These are phyloP conservation scores for Coniosporium tulheliwenetii DNA, from an alignment of 2,329 filamentous ascomycete genomes.

Conservation along the genomic window DNA sequence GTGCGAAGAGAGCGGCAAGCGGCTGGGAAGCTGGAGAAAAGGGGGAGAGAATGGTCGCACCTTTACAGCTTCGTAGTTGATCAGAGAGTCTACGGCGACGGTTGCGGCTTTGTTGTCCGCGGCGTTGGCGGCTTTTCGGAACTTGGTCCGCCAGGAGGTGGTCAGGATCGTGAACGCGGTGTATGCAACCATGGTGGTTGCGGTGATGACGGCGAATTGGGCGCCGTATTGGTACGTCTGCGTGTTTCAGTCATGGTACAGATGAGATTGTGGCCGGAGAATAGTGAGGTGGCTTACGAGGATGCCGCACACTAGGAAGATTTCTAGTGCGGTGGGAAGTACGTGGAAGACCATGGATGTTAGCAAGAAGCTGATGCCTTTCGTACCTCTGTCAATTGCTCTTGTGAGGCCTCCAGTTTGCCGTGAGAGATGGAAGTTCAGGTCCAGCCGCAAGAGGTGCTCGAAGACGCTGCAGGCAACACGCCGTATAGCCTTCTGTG, in stretches of 20 bases:
- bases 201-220: slow-evolving; percentile 83
- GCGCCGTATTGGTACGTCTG: slow-evolving; percentile 85
- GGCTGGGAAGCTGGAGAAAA: too few relatives aligned
- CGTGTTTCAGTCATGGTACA: not conserved
- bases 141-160: slow-evolving; percentile 93
- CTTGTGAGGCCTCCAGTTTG: slow-evolving; percentile 90
- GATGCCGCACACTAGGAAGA: slow-evolving; percentile 89
- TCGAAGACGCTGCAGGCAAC: slow-evolving; percentile 89
- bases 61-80: slow-evolving; percentile 98
- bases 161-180: slow-evolving; percentile 95
- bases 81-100: slow-evolving; percentile 87
- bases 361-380: slow-evolving; percentile 92
- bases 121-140: slow-evolving; percentile 84
- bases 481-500: slow-evolving; percentile 85
- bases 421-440: slow-evolving; percentile 85
- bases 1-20: too few relatives aligned
- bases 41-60: slow-evolving; percentile 6
- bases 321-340: slow-evolving; percentile 83
- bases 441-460: slow-evolving; percentile 73
- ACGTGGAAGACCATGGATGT: slow-evolving; percentile 99
- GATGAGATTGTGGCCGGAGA: too few relatives aligned
- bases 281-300: slow-evolving; percentile 31
- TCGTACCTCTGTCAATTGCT: slow-evolving; percentile 91
- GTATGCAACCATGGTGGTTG: slow-evolving; percentile 81
- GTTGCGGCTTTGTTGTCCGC: slow-evolving; percentile 93